These are phyloP conservation scores for Hypoxylon lienhwacheense DNA, from an alignment of 495 filamentous ascomycete species.

Conservation along the genomic window DNA sequence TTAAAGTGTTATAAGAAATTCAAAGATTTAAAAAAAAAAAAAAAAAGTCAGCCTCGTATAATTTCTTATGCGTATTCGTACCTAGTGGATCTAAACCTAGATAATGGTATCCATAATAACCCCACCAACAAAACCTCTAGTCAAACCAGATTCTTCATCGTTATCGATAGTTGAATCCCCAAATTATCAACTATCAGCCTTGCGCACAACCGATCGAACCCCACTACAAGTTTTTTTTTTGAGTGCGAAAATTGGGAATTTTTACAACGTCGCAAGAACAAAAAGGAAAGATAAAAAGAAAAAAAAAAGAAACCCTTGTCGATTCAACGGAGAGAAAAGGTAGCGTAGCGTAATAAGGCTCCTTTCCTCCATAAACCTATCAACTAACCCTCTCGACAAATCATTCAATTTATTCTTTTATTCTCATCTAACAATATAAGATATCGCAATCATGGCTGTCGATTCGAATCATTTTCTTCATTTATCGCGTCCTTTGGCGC, in stretches of 20 bases:
- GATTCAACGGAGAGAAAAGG: conserved; percentile 3
- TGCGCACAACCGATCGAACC: conserved; percentile 30
- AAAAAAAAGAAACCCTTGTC: conserved; percentile 10
- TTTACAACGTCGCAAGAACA: neutral
- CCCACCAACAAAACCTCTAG: neutral
- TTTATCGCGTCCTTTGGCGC: conserved; percentile 87
- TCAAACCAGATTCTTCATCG: neutral
- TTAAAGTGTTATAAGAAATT: conserved; percentile 13
- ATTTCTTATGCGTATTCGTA: conserved; percentile 20
- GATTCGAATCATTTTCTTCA: conserved; percentile 82
- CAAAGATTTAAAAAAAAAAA: conserved; percentile 11
- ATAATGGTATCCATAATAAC: conserved; percentile 2
- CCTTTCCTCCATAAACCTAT: neutral
- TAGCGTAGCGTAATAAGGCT: neutral
- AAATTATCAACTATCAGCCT: conserved; percentile 23
- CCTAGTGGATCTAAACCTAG: conserved; percentile 1
- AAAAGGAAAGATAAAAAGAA: neutral
- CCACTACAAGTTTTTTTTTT: conserved; percentile 25
- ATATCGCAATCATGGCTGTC: conserved; percentile 71
- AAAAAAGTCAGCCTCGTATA: conserved; percentile 35
- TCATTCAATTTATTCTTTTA: neutral
- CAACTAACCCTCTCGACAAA: too few relatives aligned
- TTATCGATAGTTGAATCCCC: conserved; percentile 7
- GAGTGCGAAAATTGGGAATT: conserved; percentile 31
- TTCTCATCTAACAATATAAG: conserved; percentile 2